Conservation (phyloP, 345 rosid species). For the Boechera divaricarpa region DNA sequence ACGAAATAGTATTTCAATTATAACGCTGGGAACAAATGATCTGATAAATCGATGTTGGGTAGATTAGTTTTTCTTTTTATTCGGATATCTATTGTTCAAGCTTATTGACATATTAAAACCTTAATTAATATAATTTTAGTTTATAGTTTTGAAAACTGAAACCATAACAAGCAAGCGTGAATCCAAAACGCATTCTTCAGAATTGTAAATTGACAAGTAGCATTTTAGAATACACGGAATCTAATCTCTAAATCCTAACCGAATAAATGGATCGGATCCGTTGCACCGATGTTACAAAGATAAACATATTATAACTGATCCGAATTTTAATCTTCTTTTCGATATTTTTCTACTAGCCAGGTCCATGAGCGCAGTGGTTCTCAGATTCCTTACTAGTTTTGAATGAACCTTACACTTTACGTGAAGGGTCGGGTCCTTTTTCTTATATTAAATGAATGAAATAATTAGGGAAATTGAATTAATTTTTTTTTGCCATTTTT, state of each 20-base stretch:
- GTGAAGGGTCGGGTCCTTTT: conserved; percentile 14
- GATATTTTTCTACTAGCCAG: conserved; percentile 1
- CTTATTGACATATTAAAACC: background rate
- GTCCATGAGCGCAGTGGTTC: conserved; percentile 33
- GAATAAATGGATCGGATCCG: conserved; percentile 39
- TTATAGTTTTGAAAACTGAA: background rate
- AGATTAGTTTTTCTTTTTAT: background rate
- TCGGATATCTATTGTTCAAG: background rate
- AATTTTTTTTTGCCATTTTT: too few species aligned
- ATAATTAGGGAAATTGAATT: background rate
- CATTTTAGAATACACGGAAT: conserved; percentile 24
- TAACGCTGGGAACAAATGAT: too few species aligned
- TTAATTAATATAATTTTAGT: background rate
- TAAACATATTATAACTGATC: conserved; percentile 38
- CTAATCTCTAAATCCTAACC: conserved; percentile 26
- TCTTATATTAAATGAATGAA: background rate
- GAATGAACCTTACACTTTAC: conserved; percentile 29
- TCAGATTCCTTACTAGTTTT: conserved; percentile 33
- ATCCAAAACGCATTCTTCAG: conserved; percentile 16
- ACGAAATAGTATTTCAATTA: too few species aligned
- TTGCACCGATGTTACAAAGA: conserved; percentile 33
- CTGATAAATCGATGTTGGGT: background rate
- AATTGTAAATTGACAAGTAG: conserved; percentile 32
- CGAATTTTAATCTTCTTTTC: conserved; percentile 27
- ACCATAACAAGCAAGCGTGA: conserved; percentile 16